Base-by-base conservation (phyloP, 768 basidiomycete genomes). In the Amanita muscaria region DNA sequence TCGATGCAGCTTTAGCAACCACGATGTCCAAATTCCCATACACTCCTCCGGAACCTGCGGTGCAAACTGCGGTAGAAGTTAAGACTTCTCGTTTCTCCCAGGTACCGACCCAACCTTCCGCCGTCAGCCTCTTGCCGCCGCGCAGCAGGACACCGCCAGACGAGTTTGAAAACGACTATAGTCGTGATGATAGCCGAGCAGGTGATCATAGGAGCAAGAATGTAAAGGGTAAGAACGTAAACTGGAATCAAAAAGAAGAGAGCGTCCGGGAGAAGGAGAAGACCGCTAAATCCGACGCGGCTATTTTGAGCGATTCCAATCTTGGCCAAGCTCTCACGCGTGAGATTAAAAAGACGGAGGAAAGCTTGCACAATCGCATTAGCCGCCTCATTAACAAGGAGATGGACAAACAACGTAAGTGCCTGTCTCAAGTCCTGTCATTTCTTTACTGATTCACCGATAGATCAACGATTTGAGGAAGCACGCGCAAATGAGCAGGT, bases 361-460 rank as follows among this genome's bases (percentile, higher is more conserved):
- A 88, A 56, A 88, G 65, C 52, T 61, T 92, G 39, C 82, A 87
- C 51, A 78, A 61, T 30, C 78, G 82, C 37, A 80, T 92, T 47
- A 81, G 81, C n/a, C 77, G 83, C 34, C 64, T 89, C 41, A 80
- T 92, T 51, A 74, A 74, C 29, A 87, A 86, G 65, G 89, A 92
- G 62, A 81, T 92, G 73, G 89, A 91, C 56, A 90, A 83, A 63
- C 88, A 91, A 61, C 80, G 89, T 89, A 51, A 61, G 85, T 68
- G 23, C 18, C 36, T 8, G 16, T 15, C 36, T 47, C 38, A 36
- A 44, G 33, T 29, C 23, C 38, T 40, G 42, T 54, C 25, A 49
- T 35, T 40, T 40, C 11, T 42, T 42, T 18, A 29, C 46, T 44
- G 9, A 39, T 38, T 53, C 19, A 5, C 23, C 3, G n/a, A 35